Conservation (phyloP, 2,329 filamentous ascomycete genomes). For the Pseudogymnoascus sp. region DNA sequence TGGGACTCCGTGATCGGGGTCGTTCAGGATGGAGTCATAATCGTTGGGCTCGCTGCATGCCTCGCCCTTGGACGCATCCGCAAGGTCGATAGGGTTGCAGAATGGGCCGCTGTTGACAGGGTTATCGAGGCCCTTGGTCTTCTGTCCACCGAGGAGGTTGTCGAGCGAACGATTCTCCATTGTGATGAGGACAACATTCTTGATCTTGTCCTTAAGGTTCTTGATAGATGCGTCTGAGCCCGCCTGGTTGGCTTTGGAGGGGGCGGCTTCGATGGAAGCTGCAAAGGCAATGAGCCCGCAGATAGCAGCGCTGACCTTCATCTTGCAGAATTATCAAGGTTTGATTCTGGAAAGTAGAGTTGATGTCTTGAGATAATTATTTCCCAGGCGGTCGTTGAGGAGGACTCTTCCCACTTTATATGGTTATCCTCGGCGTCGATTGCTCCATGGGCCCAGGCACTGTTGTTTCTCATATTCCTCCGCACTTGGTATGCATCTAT, state of each 20-base stretch:
- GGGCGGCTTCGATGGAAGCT: background rate
- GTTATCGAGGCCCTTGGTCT: slow-evolving; percentile 32
- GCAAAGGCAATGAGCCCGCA: slow-evolving; percentile 11
- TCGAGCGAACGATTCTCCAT: slow-evolving; percentile 39
- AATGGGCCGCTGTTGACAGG: slow-evolving; percentile 34
- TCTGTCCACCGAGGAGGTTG: slow-evolving; percentile 36
- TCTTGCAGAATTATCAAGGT: background rate
- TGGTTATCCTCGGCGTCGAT: background rate
- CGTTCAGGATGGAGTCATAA: slow-evolving; percentile 34
- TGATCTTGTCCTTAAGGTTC: slow-evolving; percentile 30
- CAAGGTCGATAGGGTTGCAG: slow-evolving; percentile 35
- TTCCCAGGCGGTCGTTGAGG: background rate
- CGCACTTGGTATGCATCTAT: background rate
- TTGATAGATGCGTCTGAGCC: slow-evolving; percentile 26
- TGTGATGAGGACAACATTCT: slow-evolving; percentile 31
- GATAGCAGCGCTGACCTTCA: slow-evolving; percentile 8
- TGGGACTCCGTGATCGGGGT: slow-evolving; percentile 34
- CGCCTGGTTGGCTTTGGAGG: slow-evolving; percentile 13
- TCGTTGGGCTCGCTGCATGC: slow-evolving; percentile 30
- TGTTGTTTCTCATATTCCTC: background rate
- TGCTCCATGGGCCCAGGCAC: background rate
- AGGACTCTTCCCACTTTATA: background rate
- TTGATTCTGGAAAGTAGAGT: background rate
- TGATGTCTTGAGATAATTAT: background rate
- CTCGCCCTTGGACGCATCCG: slow-evolving; percentile 22